Conservation (phyloP, 163 green algal species). For the Scenedesmus sp. region DNA sequence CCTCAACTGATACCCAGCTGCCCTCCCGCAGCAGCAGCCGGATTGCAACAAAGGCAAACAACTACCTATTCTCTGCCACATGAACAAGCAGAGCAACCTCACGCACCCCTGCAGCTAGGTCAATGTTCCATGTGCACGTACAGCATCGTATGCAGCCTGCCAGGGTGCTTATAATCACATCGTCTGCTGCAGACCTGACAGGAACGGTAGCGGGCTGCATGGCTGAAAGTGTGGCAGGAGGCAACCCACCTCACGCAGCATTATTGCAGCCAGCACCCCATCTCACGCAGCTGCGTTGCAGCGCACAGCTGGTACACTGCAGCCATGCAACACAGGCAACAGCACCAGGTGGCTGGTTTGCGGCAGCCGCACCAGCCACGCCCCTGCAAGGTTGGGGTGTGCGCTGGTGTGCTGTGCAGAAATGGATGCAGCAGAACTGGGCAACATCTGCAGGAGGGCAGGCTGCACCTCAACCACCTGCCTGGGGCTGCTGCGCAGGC, state of each 20-base stretch:
- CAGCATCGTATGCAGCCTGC: background rate
- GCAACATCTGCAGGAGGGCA: too few relatives aligned
- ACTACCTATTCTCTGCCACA: background rate
- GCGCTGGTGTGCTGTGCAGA: background rate
- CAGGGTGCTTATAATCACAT: background rate
- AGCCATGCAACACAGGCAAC: background rate
- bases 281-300: background rate
- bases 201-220: too few relatives aligned
- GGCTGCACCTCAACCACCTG: background rate
- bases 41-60: background rate
- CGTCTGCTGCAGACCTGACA: background rate
- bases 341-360: background rate
- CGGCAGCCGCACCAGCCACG: background rate
- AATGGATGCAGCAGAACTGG: background rate
- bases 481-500: background rate
- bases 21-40: background rate
- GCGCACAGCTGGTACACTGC: too few relatives aligned
- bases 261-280: background rate
- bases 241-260: too few relatives aligned
- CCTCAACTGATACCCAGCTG: background rate
- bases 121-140: background rate
- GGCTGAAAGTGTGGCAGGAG: too few relatives aligned
- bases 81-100: background rate
- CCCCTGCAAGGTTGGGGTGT: background rate
- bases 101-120: background rate